Conservation (phyloP, 2,329 filamentous ascomycete species). For the Colletotrichum ledebouriae region DNA sequence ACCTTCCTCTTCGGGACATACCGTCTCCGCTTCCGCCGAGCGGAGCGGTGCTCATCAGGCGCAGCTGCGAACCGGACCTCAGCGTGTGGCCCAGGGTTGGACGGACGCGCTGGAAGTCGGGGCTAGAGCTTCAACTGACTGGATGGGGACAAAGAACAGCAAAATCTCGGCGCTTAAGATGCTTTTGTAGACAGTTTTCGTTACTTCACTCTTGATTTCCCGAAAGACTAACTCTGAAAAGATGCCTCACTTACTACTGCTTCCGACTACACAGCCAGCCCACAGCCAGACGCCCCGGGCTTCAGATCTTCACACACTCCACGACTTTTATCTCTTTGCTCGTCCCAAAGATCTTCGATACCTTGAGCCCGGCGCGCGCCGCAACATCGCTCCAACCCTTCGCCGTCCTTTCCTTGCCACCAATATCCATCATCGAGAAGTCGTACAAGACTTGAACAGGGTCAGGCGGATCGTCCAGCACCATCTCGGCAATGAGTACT, state of each 20-base stretch:
- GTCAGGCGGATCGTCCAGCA: constrained; percentile 46
- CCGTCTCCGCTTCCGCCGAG: constrained; percentile 7
- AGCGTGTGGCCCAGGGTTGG: too few species aligned
- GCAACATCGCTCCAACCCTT: constrained; percentile 46
- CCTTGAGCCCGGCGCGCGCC: constrained; percentile 45
- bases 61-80: background rate
- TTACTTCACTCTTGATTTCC: too few species aligned
- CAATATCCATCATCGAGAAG: constrained; percentile 49
- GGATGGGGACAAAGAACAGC: too few species aligned
- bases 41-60: background rate
- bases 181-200: too few species aligned
- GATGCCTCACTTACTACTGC: too few species aligned
- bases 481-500: constrained; percentile 50
- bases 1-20: constrained; percentile 21
- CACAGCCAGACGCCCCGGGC: too few species aligned
- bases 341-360: constrained; percentile 42
- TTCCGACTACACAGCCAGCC: too few species aligned
- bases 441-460: constrained; percentile 45
- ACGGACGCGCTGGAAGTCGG: too few species aligned
- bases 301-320: constrained; percentile 5
- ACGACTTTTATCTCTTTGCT: constrained; percentile 1
- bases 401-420: constrained; percentile 51
- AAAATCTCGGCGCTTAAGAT: too few species aligned
- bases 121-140: too few species aligned
- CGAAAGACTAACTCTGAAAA: too few species aligned